Percentiles rank a stretch among this genome's conserved stretches.
phyloP scores from a whole-genome alignment of 1,284 basidiomycete species.

The Phellinidium pouzarii region DNA sequence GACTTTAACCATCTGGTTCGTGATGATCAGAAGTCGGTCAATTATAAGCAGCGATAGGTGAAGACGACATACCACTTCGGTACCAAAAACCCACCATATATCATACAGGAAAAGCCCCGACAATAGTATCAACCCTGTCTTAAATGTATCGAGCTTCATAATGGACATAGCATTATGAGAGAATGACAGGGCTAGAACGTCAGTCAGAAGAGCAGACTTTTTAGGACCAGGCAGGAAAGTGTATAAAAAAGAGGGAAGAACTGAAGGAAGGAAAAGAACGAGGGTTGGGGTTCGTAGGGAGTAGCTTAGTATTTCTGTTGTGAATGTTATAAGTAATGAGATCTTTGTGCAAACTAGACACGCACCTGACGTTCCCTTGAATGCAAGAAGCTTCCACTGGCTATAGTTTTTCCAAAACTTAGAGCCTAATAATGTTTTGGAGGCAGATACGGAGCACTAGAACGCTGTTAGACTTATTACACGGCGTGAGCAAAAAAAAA shows the following conservation, averaged over 20 bases:
- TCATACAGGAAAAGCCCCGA: slow-evolving; percentile 84
- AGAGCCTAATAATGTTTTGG: slow-evolving; percentile 40
- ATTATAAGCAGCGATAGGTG: slow-evolving; percentile 11
- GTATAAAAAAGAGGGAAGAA: slow-evolving; percentile 66
- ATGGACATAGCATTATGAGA: slow-evolving; percentile 77
- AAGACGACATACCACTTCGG: slow-evolving; percentile 56
- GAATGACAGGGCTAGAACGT: slow-evolving; percentile 81
- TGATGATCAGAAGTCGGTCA: slow-evolving; percentile 7
- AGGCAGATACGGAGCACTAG: slow-evolving; percentile 46
- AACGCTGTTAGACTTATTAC: slow-evolving; percentile 11
- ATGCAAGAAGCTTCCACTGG: slow-evolving; percentile 37
- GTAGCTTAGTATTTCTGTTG: slow-evolving; percentile 37
- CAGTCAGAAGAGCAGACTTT: slow-evolving; percentile 69
- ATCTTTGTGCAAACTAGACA: neutral
- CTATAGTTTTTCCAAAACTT: slow-evolving; percentile 49
- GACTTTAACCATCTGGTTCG: slow-evolving; percentile 79
- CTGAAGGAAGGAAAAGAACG: slow-evolving; percentile 55
- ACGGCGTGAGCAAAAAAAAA: neutral
- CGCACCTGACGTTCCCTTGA: slow-evolving; percentile 41
- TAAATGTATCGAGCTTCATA: slow-evolving; percentile 86
- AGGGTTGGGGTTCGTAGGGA: slow-evolving; percentile 61
- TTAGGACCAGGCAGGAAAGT: slow-evolving; percentile 41
- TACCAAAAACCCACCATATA: slow-evolving; percentile 84
- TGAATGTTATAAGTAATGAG: slow-evolving; percentile 15
- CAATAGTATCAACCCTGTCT: slow-evolving; percentile 81